Percentiles rank a stretch among this genome's conserved stretches.
Conservation (phyloP, 768 basidiomycete species). For the Kwoniella newhampshirensis region DNA sequence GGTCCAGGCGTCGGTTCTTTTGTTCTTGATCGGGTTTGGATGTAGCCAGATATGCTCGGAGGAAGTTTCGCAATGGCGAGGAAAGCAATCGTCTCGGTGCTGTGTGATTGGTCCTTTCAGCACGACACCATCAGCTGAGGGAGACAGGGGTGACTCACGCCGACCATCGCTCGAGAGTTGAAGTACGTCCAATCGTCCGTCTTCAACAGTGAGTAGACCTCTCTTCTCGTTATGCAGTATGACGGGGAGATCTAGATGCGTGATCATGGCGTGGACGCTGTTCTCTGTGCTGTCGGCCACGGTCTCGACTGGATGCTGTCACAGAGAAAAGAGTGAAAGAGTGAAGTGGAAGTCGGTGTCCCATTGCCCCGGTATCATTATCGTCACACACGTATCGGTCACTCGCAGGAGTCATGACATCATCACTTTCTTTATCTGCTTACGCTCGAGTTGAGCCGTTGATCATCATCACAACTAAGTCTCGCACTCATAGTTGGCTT, state of each 20-base stretch:
- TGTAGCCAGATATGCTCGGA: constrained; percentile 24
- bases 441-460: too few relatives aligned
- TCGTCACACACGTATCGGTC: too few relatives aligned
- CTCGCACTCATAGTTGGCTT: too few relatives aligned
- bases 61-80: constrained; percentile 28
- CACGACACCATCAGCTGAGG: not conserved
- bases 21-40: not conserved
- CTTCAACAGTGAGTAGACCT: constrained; percentile 45
- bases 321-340: too few relatives aligned
- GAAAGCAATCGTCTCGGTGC: constrained; percentile 43
- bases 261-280: too few relatives aligned
- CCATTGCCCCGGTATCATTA: too few relatives aligned
- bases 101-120: constrained; percentile 2
- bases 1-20: constrained; percentile 32
- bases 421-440: too few relatives aligned
- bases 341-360: too few relatives aligned
- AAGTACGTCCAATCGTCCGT: constrained; percentile 40
- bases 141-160: constrained; percentile 27
- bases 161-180: constrained; percentile 45
- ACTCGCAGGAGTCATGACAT: too few relatives aligned
- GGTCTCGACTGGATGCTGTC: too few relatives aligned
- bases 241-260: constrained; percentile 43
- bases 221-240: constrained; percentile 45
- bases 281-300: too few relatives aligned
- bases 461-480: too few relatives aligned